These are phyloP conservation scores for Fusarium siculi DNA, from an alignment of 2,329 filamentous ascomycete genomes.

Conservation along the genomic window DNA sequence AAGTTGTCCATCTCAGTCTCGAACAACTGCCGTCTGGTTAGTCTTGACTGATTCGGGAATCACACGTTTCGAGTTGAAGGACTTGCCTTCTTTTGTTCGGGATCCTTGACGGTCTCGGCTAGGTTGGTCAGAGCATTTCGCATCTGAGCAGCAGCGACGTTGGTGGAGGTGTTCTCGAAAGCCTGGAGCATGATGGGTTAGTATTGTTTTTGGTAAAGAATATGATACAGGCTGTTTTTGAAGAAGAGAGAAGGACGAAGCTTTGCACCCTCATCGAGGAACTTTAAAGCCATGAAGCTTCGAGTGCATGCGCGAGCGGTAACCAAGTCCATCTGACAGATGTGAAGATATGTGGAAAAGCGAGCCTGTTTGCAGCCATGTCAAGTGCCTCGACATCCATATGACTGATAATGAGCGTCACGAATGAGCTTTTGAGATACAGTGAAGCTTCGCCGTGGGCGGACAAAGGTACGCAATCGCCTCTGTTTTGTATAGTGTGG, in stretches of 20 bases:
- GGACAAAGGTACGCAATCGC: neutral
- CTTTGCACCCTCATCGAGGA: neutral
- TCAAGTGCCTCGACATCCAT: neutral
- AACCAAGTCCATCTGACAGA: neutral
- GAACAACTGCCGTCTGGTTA: constrained; percentile 72
- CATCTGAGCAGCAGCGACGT: constrained; percentile 98
- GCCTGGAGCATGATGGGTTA: constrained; percentile 68
- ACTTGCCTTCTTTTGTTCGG: constrained; percentile 82
- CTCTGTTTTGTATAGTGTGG: neutral
- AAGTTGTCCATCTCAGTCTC: constrained; percentile 99
- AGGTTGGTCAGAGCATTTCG: constrained; percentile 95
- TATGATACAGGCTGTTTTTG: neutral
- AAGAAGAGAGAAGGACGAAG: neutral
- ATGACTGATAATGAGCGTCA: neutral
- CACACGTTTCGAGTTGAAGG: neutral
- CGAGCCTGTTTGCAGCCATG: neutral
- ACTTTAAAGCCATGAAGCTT: neutral
- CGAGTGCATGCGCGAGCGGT: constrained; percentile 1
- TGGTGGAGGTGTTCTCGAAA: constrained; percentile 99
- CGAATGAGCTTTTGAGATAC: neutral
- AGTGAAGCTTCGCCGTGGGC: constrained; percentile 1
- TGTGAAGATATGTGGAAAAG: neutral
- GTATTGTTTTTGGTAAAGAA: constrained; percentile 10
- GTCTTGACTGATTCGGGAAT: neutral
- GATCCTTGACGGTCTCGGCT: constrained; percentile 87